These are phyloP conservation scores for Stylosanthes scabra DNA, from an alignment of 331 rosid species.

Conservation along the genomic window DNA sequence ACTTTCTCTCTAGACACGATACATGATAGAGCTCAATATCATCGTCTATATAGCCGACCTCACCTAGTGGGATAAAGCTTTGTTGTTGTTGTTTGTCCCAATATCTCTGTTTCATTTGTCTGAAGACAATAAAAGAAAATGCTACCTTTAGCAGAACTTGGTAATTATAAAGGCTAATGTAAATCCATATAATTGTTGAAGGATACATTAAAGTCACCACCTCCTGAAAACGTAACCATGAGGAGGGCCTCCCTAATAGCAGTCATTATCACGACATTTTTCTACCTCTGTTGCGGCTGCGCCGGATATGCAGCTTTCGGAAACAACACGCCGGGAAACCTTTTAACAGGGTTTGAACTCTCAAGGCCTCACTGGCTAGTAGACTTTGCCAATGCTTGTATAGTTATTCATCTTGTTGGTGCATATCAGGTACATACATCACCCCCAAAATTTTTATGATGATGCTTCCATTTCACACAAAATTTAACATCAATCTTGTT, in stretches of 20 bases:
- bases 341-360: slow-evolving; percentile 59
- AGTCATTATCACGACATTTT: slow-evolving; percentile 53
- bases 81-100: no score
- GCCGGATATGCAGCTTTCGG: slow-evolving; percentile 84
- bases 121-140: no score
- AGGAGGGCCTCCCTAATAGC: slow-evolving; percentile 67
- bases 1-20: no score
- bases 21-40: no score
- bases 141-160: neutral
- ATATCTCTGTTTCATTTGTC: no score
- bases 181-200: slow-evolving; percentile 39
- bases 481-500: slow-evolving; percentile 20
- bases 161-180: slow-evolving; percentile 30
- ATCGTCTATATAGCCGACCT: no score
- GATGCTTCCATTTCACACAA: slow-evolving; percentile 5
- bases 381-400: slow-evolving; percentile 66
- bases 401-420: slow-evolving; percentile 75
- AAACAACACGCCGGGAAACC: slow-evolving; percentile 67
- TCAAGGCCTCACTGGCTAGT: slow-evolving; percentile 58
- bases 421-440: slow-evolving; percentile 67
- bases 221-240: slow-evolving; percentile 69
- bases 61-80: no score
- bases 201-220: slow-evolving; percentile 80
- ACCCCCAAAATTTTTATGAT: slow-evolving; percentile 2
- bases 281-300: slow-evolving; percentile 72